Evolutionary conservation across 225 moss, liverwort and hornwort species (phyloP).

Genomic region (Rhytidiadelphus loreus): DNA sequence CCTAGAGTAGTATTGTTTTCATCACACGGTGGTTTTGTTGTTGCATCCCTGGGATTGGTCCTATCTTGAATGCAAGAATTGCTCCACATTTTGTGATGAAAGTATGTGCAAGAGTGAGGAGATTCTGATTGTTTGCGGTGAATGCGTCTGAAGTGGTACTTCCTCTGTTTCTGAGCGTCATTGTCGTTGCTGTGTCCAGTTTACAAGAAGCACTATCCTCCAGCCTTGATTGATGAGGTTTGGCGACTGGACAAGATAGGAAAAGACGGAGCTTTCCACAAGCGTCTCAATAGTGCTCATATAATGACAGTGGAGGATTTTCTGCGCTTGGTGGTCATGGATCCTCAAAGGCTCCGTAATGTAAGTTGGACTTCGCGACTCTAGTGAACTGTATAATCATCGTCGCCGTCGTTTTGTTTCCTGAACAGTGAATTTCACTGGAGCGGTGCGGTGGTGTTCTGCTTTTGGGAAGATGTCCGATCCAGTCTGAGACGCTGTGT

Average conservation of each 20-base stretch:
- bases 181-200: not conserved
- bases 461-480: not conserved
- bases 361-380: not conserved
- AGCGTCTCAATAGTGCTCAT: not conserved
- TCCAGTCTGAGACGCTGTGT: not conserved
- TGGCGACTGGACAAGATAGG: not conserved
- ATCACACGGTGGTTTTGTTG: not conserved
- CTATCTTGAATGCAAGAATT: not conserved
- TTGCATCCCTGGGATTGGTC: not conserved
- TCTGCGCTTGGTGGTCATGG: not conserved
- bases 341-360: not conserved
- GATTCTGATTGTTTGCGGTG: not conserved
- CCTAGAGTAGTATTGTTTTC: not conserved
- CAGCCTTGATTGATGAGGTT: not conserved
- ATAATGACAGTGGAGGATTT: not conserved
- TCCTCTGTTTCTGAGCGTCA: not conserved
- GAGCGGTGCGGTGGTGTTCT: not conserved
- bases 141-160: not conserved
- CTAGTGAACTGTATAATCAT: not conserved
- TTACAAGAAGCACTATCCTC: not conserved
- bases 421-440: not conserved
- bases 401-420: not conserved
- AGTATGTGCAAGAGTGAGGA: not conserved
- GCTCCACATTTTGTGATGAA: not conserved
- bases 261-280: not conserved